A percentile compares a stretch with the other conserved stretches of the same genome.
Evolutionary conservation across 2,329 filamentous ascomycete genomes (phyloP).

Genomic region (Aureobasidium sp.): DNA sequence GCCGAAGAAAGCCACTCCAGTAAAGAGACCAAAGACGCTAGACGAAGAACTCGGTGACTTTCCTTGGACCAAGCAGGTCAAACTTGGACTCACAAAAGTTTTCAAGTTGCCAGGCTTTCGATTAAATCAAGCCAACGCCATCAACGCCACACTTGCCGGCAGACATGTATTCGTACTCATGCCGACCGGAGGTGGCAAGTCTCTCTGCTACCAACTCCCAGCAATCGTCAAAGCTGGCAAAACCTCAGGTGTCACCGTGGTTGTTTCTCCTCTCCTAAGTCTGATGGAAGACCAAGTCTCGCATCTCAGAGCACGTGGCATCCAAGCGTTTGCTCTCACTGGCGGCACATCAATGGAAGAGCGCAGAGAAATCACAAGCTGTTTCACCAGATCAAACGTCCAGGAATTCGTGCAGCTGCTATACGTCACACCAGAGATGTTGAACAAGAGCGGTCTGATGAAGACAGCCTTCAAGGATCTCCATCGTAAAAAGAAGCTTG

Average conservation of each 20-base stretch:
- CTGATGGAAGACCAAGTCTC: conserved; percentile 96
- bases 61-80: conserved; percentile 82
- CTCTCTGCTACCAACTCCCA: conserved; percentile 90
- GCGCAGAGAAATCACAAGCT: conserved; percentile 58
- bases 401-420: conserved; percentile 77
- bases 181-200: conserved; percentile 96
- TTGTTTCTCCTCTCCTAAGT: conserved; percentile 90
- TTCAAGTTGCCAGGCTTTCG: conserved; percentile 85
- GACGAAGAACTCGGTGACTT: conserved; percentile 47
- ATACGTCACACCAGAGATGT: conserved; percentile 96
- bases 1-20: conserved; percentile 15
- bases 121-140: conserved; percentile 86
- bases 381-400: conserved; percentile 55
- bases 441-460: conserved; percentile 71
- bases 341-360: conserved; percentile 61
- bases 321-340: conserved; percentile 77
- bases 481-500: conserved; percentile 65
- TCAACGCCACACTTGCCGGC: conserved; percentile 82
- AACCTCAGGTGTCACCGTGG: conserved; percentile 80
- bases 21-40: conserved; percentile 18
- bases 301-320: conserved; percentile 66
- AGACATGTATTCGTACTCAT: conserved; percentile 93
- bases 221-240: conserved; percentile 74
- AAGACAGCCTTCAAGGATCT: conserved; percentile 58
- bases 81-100: conserved; percentile 67